A percentile compares a stretch with the other conserved stretches of the same genome.
Conservation (phyloP, 495 filamentous ascomycete genomes). For the Neurospora cerealis region DNA sequence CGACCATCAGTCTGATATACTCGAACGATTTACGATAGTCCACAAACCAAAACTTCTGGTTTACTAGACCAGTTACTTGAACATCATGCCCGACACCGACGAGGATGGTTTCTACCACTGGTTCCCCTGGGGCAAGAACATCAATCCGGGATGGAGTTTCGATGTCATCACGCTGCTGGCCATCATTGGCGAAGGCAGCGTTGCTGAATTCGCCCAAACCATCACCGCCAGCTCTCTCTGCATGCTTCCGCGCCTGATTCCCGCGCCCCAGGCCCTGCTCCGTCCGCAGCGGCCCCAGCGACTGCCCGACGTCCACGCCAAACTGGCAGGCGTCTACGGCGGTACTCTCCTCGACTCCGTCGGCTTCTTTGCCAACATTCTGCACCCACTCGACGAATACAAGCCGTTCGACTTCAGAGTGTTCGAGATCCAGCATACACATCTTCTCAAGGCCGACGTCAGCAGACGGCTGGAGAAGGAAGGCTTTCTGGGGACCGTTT, state of each 20-base stretch:
- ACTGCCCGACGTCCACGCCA: slow-evolving; percentile 42
- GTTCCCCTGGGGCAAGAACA: slow-evolving; percentile 27
- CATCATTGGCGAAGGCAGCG: slow-evolving; percentile 50
- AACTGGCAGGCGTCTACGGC: slow-evolving; percentile 47
- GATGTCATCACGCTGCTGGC: slow-evolving; percentile 56
- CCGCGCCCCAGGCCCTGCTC: slow-evolving; percentile 55
- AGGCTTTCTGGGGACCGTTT: not conserved
- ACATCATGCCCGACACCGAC: slow-evolving; percentile 13
- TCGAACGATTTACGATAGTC: not conserved
- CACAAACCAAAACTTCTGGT: not conserved
- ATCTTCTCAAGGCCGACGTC: slow-evolving; percentile 4
- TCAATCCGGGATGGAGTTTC: slow-evolving; percentile 40
- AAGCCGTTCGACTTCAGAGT: slow-evolving; percentile 37
- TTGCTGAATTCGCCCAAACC: slow-evolving; percentile 45
- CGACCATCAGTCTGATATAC: not conserved
- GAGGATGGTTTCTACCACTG: slow-evolving; percentile 11
- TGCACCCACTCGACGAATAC: slow-evolving; percentile 44
- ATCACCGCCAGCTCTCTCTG: slow-evolving; percentile 47
- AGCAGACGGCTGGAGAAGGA: slow-evolving; percentile 12
- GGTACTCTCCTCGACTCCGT: slow-evolving; percentile 44
- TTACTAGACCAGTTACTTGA: not conserved
- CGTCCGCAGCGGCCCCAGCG: slow-evolving; percentile 47
- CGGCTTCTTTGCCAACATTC: slow-evolving; percentile 52
- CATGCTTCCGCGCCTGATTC: slow-evolving; percentile 53
- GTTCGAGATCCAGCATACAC: slow-evolving; percentile 32